Base-by-base conservation (phyloP, 768 basidiomycete species). In the Tricholoma terreum region DNA sequence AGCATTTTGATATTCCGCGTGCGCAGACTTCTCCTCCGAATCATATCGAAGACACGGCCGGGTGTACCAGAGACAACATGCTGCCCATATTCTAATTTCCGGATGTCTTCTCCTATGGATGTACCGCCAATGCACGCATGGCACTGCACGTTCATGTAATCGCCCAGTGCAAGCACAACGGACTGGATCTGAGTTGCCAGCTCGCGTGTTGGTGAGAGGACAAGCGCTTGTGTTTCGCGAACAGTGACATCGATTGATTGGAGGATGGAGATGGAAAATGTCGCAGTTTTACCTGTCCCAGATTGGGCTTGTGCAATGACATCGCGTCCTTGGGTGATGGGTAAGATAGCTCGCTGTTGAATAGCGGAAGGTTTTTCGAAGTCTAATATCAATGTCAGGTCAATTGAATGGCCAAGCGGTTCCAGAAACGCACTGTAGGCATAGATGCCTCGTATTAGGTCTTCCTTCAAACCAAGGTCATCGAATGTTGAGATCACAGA, bases 101-200 rank as follows among this genome's bases (percentile, higher is more conserved):
- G 83, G 66, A 98, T 98, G 68, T 97, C 96, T 77, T 99, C 96
- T 15, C 94, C 93, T 63, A 99, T 94, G 36, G 92, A 93, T 2
- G 94, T 96, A 43, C 96, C 96, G 43, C 96, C 96, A 68, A 98
- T 97, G 74, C 95, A 97, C 43, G 94, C 95, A 71, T 98, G 94
- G 73, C 96, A 98, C 69, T 97, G 94, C 58, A 99, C 92, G 70
- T 97, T 97, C 95, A 98, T 96, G 73, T 98, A 98, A 79, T 98
- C 95, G 50, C 96, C 96, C 33, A 99, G 77, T 24, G 96, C 96
- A 57, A 98, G 84, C 30, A 98, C 86, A 62, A 98, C 95, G 50
- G 92, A 96, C 73, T 98, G 95, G 67, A 97, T 99, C 78, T 98
- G 96, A n/a, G 94, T 94, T 19, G 96, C 96, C 56, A 98, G 82